Percentiles rank a stretch among this genome's conserved stretches.
These are phyloP conservation scores for Bipolaris zeicola DNA, from an alignment of 2,329 filamentous ascomycete genomes.

Conservation along the genomic window DNA sequence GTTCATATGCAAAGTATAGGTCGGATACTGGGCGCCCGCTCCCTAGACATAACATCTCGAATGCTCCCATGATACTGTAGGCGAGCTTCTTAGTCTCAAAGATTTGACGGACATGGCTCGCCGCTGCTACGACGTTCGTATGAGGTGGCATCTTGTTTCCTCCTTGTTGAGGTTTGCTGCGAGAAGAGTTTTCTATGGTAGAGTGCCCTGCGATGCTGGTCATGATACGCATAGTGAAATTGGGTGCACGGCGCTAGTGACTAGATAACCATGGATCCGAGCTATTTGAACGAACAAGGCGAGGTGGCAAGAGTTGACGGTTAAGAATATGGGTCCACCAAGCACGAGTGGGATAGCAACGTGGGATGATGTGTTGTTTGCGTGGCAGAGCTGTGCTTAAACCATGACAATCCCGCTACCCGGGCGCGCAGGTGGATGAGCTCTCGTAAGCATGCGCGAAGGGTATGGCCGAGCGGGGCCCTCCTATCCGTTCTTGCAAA, in stretches of 20 bases:
- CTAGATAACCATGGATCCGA: background rate
- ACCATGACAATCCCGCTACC: constrained; percentile 12
- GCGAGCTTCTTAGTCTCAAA: constrained; percentile 42
- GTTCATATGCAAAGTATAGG: constrained; percentile 44
- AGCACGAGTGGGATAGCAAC: background rate
- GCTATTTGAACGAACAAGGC: background rate
- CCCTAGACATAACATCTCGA: constrained; percentile 42
- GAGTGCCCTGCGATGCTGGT: constrained; percentile 28
- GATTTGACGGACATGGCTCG: constrained; percentile 32
- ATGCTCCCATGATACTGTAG: constrained; percentile 38
- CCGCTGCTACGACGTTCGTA: constrained; percentile 38
- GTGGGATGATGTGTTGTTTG: background rate
- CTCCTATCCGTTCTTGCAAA: constrained; percentile 7
- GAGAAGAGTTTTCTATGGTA: constrained; percentile 32
- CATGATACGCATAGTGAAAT: constrained; percentile 19
- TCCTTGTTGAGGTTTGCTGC: constrained; percentile 28
- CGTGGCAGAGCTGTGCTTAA: background rate
- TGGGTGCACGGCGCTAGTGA: background rate
- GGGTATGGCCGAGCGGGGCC: constrained; percentile 13
- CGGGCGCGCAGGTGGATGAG: constrained; percentile 1
- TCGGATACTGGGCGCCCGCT: constrained; percentile 39
- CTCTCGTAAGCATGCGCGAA: constrained; percentile 6
- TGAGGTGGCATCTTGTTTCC: constrained; percentile 25
- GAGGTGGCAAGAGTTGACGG: background rate
- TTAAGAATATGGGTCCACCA: background rate